Conservation (phyloP, 768 basidiomycete genomes). For the Vishniacozyma victoriae region DNA sequence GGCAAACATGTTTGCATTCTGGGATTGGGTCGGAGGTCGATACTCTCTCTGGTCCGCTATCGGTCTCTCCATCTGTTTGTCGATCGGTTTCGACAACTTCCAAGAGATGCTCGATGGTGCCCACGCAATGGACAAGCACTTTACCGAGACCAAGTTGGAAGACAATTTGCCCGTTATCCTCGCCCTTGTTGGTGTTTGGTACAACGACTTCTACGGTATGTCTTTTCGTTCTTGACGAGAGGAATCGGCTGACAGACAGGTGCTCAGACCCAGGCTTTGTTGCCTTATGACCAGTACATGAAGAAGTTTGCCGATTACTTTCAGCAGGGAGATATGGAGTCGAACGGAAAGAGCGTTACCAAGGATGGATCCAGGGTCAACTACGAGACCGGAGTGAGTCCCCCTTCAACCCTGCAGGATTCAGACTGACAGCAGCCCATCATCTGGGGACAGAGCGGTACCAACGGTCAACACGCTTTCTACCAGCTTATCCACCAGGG, state of each 20-base stretch:
- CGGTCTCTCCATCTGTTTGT: slow-evolving; percentile 86
- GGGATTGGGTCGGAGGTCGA: slow-evolving; percentile 99
- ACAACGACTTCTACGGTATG: slow-evolving; percentile 89
- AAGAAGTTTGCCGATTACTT: slow-evolving; percentile 99
- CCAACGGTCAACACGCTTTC: slow-evolving; percentile 99
- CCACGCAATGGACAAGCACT: slow-evolving; percentile 97
- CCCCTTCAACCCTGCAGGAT: background rate
- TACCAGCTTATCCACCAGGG: slow-evolving; percentile 70
- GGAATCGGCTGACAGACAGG: slow-evolving; percentile 52
- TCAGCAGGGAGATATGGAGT: slow-evolving; percentile 99
- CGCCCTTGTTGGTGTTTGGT: slow-evolving; percentile 90
- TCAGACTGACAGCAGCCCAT: slow-evolving; percentile 63
- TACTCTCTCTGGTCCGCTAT: slow-evolving; percentile 99
- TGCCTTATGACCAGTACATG: slow-evolving; percentile 98
- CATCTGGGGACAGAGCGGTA: slow-evolving; percentile 97
- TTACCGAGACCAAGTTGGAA: slow-evolving; percentile 79
- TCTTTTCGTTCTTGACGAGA: background rate
- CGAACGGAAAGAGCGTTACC: slow-evolving; percentile 94
- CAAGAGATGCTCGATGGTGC: slow-evolving; percentile 82
- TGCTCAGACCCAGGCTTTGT: slow-evolving; percentile 85
- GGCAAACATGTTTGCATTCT: slow-evolving; percentile 98
- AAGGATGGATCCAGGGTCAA: slow-evolving; percentile 86
- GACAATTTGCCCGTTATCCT: slow-evolving; percentile 86
- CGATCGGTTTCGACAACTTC: slow-evolving; percentile 91
- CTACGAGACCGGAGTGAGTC: slow-evolving; percentile 88